These are phyloP conservation scores for Sanghuangporus baumii DNA, from an alignment of 1,284 basidiomycete genomes.

Conservation along the genomic window DNA sequence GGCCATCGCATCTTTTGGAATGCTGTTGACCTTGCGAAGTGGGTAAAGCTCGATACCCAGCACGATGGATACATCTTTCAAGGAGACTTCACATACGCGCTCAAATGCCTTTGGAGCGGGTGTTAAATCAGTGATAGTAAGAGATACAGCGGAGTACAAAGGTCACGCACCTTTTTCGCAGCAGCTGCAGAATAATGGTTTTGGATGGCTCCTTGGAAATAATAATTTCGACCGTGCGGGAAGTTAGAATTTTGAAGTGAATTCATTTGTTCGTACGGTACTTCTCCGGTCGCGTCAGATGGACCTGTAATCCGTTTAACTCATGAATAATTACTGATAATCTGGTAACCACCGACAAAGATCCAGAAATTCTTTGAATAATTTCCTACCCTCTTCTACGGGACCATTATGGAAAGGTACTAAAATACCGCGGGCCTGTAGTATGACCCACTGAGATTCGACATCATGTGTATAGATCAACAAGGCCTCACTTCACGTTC, in stretches of 20 bases:
- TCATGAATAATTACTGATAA: background rate
- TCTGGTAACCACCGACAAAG: conserved; percentile 28
- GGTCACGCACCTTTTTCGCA: background rate
- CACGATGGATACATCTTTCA: conserved; percentile 19
- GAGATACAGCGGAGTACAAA: conserved; percentile 1
- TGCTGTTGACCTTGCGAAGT: conserved; percentile 32
- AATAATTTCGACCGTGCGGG: conserved; percentile 20
- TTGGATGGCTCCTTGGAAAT: conserved; percentile 20
- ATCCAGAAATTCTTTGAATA: conserved; percentile 40
- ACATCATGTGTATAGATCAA: background rate
- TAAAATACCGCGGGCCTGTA: background rate
- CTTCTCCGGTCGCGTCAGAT: conserved; percentile 33
- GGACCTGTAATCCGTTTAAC: conserved; percentile 28
- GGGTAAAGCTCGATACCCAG: conserved; percentile 40
- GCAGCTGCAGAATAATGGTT: conserved; percentile 6
- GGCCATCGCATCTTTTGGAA: conserved; percentile 36
- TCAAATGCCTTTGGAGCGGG: conserved; percentile 11
- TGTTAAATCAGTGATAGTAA: background rate
- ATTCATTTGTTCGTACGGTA: conserved; percentile 44
- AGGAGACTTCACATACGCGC: conserved; percentile 12
- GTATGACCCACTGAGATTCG: background rate
- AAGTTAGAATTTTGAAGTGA: conserved; percentile 22
- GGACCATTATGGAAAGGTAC: conserved; percentile 45
- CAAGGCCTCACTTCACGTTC: conserved; percentile 23
- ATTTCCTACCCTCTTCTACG: conserved; percentile 39